A percentile compares a stretch with the other conserved stretches of the same genome.
Conservation (phyloP, 202 grass and related monocot genomes). For the Zoysia matrella region DNA sequence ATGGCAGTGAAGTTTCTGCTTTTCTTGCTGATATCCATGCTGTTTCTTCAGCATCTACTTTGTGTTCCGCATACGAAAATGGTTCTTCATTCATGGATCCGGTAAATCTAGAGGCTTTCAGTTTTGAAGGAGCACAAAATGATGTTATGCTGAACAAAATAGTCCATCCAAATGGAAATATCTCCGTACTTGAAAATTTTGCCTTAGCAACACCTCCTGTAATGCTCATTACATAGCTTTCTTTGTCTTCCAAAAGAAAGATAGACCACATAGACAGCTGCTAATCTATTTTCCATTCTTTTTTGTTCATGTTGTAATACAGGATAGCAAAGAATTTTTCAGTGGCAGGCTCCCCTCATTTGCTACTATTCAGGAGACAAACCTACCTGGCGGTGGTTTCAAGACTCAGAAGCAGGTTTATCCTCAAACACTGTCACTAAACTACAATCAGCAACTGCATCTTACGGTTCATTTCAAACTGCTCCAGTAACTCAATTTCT, state of each 20-base stretch:
- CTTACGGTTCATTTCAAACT: conserved; percentile 22
- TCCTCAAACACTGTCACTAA: conserved; percentile 13
- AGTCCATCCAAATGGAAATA: conserved; percentile 43
- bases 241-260: not conserved
- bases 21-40: conserved; percentile 68
- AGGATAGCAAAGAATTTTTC: conserved; percentile 58
- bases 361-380: conserved; percentile 31
- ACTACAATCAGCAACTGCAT: not conserved
- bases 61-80: conserved; percentile 60
- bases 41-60: conserved; percentile 54
- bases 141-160: conserved; percentile 46
- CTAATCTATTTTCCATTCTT: conserved; percentile 12
- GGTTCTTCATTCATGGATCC: conserved; percentile 60
- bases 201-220: conserved; percentile 48
- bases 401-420: conserved; percentile 54
- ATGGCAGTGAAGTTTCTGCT: conserved; percentile 36
- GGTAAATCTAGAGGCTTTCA: conserved; percentile 49
- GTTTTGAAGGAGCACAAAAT: conserved; percentile 50
- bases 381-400: conserved; percentile 44
- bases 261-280: not conserved
- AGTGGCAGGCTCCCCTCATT: conserved; percentile 50
- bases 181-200: conserved; percentile 45
- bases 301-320: conserved; percentile 37
- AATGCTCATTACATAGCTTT: conserved; percentile 27
- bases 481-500: conserved; percentile 11